phyloP scores from a whole-genome alignment of 192 early-diverging fungal genomes.

The Chytriomyces confervae region DNA sequence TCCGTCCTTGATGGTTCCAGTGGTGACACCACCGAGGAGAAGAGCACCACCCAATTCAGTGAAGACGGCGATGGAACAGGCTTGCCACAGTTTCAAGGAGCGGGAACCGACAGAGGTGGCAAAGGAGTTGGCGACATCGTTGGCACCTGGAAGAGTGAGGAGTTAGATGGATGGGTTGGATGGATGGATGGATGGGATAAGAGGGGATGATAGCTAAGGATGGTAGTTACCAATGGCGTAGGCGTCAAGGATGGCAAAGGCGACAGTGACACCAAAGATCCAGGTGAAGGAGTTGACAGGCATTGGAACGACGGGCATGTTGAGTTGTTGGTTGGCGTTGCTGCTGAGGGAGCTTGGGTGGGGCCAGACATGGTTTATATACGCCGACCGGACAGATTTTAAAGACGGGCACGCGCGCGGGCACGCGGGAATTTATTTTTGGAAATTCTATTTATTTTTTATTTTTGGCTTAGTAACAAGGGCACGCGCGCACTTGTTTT shows the following conservation, averaged over 20 bases:
- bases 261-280: constrained; percentile 71
- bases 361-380: too few species aligned
- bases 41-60: constrained; percentile 83
- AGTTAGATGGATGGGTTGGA: background rate
- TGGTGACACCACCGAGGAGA: constrained; percentile 69
- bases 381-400: too few species aligned
- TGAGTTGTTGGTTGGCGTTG: background rate
- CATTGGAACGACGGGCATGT: constrained; percentile 7
- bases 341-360: too few species aligned
- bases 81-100: constrained; percentile 76
- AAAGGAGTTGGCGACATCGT: constrained; percentile 90
- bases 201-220: too few species aligned
- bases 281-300: constrained; percentile 43
- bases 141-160: constrained; percentile 55
- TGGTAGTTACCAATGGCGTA: constrained; percentile 70
- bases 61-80: constrained; percentile 78
- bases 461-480: too few species aligned
- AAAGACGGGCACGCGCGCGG: too few species aligned
- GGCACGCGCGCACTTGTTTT: too few species aligned
- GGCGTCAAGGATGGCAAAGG: constrained; percentile 72
- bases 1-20: constrained; percentile 82
- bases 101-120: constrained; percentile 84
- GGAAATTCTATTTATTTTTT: too few species aligned
- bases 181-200: too few species aligned
- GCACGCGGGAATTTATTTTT: too few species aligned